Conservation (phyloP, 306 rosid species). For the Vigna radiata region DNA sequence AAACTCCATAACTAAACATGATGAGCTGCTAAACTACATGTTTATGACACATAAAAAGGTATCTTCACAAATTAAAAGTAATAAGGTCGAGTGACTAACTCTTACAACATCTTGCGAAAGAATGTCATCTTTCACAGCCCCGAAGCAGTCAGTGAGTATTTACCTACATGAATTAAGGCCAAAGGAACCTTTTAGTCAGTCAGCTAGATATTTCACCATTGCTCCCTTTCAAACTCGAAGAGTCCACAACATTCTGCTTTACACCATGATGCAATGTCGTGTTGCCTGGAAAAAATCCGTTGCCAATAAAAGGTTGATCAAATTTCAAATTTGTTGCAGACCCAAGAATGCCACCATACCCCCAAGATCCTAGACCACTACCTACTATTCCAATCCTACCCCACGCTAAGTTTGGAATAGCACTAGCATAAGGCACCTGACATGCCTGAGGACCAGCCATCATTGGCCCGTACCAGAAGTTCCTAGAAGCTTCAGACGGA, state of each 20-base stretch:
- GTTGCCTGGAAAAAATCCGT: constrained; percentile 46
- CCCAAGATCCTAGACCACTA: constrained; percentile 39
- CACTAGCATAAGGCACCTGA: constrained; percentile 54
- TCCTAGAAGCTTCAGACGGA: constrained; percentile 52
- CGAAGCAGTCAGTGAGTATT: constrained; percentile 53
- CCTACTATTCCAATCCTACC: constrained; percentile 51
- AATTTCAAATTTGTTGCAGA: constrained; percentile 47
- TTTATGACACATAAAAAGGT: constrained; percentile 43
- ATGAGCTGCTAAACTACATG: constrained; percentile 40
- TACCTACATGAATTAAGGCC: constrained; percentile 47
- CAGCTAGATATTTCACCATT: constrained; percentile 49
- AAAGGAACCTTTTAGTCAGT: constrained; percentile 34
- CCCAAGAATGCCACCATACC: constrained; percentile 48
- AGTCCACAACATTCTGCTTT: constrained; percentile 44
- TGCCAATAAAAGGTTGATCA: constrained; percentile 46
- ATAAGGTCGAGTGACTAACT: constrained; percentile 31
- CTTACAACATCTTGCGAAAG: constrained; percentile 50
- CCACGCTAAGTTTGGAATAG: constrained; percentile 42
- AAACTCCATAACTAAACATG: constrained; percentile 39
- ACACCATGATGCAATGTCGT: constrained; percentile 48
- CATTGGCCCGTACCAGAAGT: constrained; percentile 56
- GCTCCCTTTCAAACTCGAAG: constrained; percentile 50
- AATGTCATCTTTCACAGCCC: constrained; percentile 52
- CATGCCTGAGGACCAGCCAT: constrained; percentile 47
- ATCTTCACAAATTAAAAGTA: constrained; percentile 44